phyloP scores from a whole-genome alignment of 352 stramenopile genomes.

The Pythium plurisporium region DNA sequence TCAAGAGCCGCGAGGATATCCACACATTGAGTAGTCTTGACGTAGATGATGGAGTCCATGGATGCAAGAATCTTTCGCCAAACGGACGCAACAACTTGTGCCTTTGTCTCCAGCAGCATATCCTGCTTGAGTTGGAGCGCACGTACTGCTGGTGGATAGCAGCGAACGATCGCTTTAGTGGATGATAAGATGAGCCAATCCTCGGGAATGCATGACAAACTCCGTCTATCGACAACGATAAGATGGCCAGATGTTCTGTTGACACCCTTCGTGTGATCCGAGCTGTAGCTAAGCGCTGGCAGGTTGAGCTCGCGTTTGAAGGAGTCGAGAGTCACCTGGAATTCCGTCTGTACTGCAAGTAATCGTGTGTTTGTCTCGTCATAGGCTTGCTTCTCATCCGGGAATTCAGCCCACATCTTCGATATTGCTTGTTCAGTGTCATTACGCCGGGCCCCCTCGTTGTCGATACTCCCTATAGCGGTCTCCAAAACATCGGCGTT shows the following conservation, averaged over 20 bases:
- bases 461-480: not conserved
- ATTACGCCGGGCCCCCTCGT: not conserved
- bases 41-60: conserved; percentile 35
- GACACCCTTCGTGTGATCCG: not conserved
- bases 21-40: conserved; percentile 35
- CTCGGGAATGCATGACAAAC: conserved; percentile 17
- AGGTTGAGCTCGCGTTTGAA: not conserved
- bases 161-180: conserved; percentile 37
- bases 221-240: conserved; percentile 1
- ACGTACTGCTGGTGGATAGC: conserved; percentile 34
- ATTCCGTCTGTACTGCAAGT: not conserved
- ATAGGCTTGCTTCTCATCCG: not conserved
- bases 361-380: not conserved
- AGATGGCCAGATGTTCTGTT: conserved; percentile 2
- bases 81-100: conserved; percentile 24
- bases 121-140: conserved; percentile 33
- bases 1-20: conserved; percentile 54
- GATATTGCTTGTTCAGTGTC: not conserved
- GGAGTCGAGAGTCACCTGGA: not conserved
- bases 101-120: conserved; percentile 28
- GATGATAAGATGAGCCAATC: conserved; percentile 47
- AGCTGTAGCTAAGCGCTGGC: conserved; percentile 3
- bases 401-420: not conserved
- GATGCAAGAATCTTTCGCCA: conserved; percentile 40
- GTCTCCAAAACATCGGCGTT: not conserved